phyloP scores from a whole-genome alignment of 257 asterid species.

The Nicotiana benthamiana region DNA sequence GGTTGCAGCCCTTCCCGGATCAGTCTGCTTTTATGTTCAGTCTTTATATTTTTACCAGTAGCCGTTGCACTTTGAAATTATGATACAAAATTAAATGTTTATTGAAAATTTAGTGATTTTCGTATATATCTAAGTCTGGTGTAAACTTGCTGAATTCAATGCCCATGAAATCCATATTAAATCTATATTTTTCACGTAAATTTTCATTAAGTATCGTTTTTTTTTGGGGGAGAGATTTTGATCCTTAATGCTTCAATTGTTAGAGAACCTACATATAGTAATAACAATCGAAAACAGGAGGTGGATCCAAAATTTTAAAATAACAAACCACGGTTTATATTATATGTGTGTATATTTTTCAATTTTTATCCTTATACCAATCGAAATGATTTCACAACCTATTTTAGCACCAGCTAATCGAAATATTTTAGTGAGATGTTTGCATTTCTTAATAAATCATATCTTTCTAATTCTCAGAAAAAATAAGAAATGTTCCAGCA shows the following conservation, averaged over 20 bases:
- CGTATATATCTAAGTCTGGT: too few relatives aligned
- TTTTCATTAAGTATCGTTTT: too few relatives aligned
- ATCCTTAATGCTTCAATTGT: background rate
- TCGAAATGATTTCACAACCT: background rate
- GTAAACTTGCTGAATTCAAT: too few relatives aligned
- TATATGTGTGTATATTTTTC: background rate
- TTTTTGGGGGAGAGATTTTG: too few relatives aligned
- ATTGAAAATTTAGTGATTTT: background rate
- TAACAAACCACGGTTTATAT: background rate
- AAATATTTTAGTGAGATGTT: too few relatives aligned
- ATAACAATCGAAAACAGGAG: background rate
- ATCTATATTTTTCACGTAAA: too few relatives aligned
- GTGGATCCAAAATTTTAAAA: background rate
- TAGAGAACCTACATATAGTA: too few relatives aligned
- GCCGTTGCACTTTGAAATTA: background rate
- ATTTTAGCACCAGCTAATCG: background rate
- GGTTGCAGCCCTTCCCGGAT: too few relatives aligned
- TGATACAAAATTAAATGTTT: background rate
- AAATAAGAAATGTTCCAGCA: conserved; percentile 7
- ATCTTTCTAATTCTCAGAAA: background rate
- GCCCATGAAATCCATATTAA: too few relatives aligned
- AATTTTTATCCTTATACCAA: background rate
- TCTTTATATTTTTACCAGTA: background rate
- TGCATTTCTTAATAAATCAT: background rate
- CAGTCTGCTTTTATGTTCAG: too few relatives aligned